Base-by-base conservation (phyloP, 169 alveolate species). In the Plasmodium knowlesi region DNA sequence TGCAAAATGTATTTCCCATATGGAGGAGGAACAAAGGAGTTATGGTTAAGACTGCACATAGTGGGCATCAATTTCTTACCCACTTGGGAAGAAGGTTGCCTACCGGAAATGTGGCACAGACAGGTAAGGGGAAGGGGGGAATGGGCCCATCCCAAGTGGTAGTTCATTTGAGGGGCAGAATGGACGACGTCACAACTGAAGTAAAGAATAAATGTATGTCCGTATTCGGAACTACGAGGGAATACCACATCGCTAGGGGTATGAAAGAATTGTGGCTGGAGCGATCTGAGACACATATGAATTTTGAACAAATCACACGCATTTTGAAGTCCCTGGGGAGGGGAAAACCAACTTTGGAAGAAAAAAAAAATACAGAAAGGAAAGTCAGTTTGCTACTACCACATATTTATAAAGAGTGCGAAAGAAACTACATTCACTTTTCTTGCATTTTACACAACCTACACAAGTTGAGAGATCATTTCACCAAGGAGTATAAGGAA, bases 371-470 rank as follows among this genome's bases (percentile, higher is more conserved):
- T 73, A 16, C 83, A 12, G 94, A 89, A 89, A 80, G 53, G n/a
- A 89, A 89, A 22, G 30, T 89, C 6, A 50, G 37, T 61, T 54
- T 80, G 19, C 46, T 89, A 57, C 72, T 89, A 41, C 94, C 94
- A 32, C 71, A 71, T 25, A 89, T 89, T 43, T 89, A 80, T 89
- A 82, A 79, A 89, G 94, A 89, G 34, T 89, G 91, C 34, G 76
- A 67, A 61, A 39, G 19, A 54, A 89, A 89, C 72, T 89, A 89
- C 34, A 46, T 89, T 14, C 94, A 89, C 28, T 79, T 89, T 41
- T 79, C 94, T n/a, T 89, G 94, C 50, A 89, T 89, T 39, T 25
- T 89, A 25, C 74, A 80, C 53, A 78, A 89, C 72, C 71, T 89
- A 28, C 83, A 89, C 53, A 89, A 89, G 50, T 89, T 89, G 73